These are phyloP conservation scores for Mycena alexandri DNA, from an alignment of 768 basidiomycete species.

Conservation along the genomic window DNA sequence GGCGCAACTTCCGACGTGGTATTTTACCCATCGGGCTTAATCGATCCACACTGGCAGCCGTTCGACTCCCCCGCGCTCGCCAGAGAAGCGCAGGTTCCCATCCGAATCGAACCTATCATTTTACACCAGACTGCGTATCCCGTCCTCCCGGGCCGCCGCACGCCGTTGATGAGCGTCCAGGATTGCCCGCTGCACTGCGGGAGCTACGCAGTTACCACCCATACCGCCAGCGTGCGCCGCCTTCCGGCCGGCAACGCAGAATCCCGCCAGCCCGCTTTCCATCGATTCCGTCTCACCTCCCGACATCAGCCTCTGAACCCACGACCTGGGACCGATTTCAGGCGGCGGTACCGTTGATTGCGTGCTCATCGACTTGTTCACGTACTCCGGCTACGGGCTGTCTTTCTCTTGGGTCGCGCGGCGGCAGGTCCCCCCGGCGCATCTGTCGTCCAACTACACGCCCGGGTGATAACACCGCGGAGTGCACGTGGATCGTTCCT, in stretches of 20 bases:
- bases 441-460: too few relatives aligned
- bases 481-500: too few relatives aligned
- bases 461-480: too few relatives aligned
- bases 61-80: constrained; percentile 12
- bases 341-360: too few relatives aligned
- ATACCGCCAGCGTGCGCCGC: constrained; percentile 12
- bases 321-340: too few relatives aligned
- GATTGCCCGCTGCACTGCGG: constrained; percentile 18
- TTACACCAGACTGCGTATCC: constrained; percentile 21
- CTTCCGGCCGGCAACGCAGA: constrained; percentile 7
- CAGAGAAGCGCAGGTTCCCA: constrained; percentile 1
- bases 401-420: too few relatives aligned
- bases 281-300: constrained; percentile 28
- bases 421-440: too few relatives aligned
- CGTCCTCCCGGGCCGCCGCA: constrained; percentile 22
- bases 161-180: constrained; percentile 22
- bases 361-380: too few relatives aligned
- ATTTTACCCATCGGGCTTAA: constrained; percentile 14
- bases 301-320: too few relatives aligned
- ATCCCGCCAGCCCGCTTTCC: constrained; percentile 16
- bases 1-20: constrained; percentile 9
- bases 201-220: constrained; percentile 23
- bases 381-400: too few relatives aligned
- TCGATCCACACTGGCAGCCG: constrained; percentile 18
- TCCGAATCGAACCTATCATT: constrained; percentile 1